Evolutionary conservation across 2,329 filamentous ascomycete species (phyloP), one percentile per base, ranked within the genome.

Genomic region (Aspergillus jensenii): DNA sequence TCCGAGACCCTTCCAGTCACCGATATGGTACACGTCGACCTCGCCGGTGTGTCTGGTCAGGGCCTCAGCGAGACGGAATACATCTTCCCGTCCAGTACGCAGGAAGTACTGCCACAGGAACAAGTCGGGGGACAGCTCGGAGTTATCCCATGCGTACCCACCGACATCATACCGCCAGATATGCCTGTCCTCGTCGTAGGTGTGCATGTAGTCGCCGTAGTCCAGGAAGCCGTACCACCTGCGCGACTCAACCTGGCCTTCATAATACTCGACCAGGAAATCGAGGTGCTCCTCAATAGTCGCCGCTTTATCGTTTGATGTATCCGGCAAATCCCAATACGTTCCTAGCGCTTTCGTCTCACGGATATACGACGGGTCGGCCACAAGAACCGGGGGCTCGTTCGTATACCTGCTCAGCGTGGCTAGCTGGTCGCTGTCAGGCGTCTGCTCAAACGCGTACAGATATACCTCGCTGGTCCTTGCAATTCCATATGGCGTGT

Each of bases 101-200:
- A 87, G 76, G 71, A 87, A 88, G 57, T 85, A 83, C 4, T 79
- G 80, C 85, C 85, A 87, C 63, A 87, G 81, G 72, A 82, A 87
- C 2, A 87, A 69, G 62, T 87, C 84, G 0, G 85, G 82, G 0
- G 84, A 87, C 0, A 88, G 75, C 66, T 88, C 85, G 0, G 82
- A 85, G 65, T 87, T 87, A 49, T 87, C 85, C 85, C 85, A 87
- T 0, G 84, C 84, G 58, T 84, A 87, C 0, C 85, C 85, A 3
- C 85, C 85, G 17, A 87, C 69, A 46, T 88, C 85, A 56, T 87
- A 87, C 1, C 83, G 78, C 85, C 85, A 88, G 1, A 76, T 77
- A 60, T 87, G 85, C 4, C 85, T 75, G 66, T 86, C 80, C 0
- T 68, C 62, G 51, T 88, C 85, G 59, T 87, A 87, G 0, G 83